Evolutionary conservation across 1,284 basidiomycete genomes (phyloP).

Genomic region (Papiliotrema laurentii): DNA sequence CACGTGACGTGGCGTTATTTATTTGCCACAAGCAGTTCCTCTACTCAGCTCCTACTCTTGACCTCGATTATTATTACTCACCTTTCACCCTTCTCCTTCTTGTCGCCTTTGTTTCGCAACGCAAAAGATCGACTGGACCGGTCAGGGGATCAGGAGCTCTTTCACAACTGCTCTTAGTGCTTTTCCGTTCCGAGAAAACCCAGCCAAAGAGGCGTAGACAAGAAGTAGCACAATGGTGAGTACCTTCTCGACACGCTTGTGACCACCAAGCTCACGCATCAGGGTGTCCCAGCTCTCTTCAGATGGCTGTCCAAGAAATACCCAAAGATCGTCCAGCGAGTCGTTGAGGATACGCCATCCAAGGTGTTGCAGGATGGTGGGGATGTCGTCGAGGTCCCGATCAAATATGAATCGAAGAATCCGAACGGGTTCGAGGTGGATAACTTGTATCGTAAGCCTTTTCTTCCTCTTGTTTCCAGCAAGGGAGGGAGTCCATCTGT

Average conservation of each 20-base stretch:
- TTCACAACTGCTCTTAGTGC: too few relatives aligned
- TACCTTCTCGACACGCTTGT: neutral
- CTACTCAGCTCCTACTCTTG: too few relatives aligned
- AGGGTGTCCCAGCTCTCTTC: constrained; percentile 91
- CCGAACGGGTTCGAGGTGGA: constrained; percentile 97
- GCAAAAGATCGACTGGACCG: too few relatives aligned
- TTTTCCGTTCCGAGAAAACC: too few relatives aligned
- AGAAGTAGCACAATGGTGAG: neutral
- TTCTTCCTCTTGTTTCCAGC: too few relatives aligned
- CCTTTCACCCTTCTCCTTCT: too few relatives aligned
- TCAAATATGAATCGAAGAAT: constrained; percentile 79
- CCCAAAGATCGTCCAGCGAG: constrained; percentile 82
- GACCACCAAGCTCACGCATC: neutral
- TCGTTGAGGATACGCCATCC: constrained; percentile 74
- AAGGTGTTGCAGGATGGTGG: constrained; percentile 58
- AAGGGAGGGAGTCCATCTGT: too few relatives aligned
- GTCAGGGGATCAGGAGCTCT: too few relatives aligned
- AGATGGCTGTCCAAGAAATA: constrained; percentile 96
- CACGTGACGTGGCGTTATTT: too few relatives aligned
- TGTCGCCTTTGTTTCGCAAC: too few relatives aligned
- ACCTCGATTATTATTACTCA: too few relatives aligned
- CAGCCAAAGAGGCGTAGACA: neutral
- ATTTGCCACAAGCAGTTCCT: too few relatives aligned
- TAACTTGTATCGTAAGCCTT: constrained; percentile 77
- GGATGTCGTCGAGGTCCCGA: constrained; percentile 68